Base-by-base conservation (phyloP, 345 rosid species). In the Syzygium jambos region DNA sequence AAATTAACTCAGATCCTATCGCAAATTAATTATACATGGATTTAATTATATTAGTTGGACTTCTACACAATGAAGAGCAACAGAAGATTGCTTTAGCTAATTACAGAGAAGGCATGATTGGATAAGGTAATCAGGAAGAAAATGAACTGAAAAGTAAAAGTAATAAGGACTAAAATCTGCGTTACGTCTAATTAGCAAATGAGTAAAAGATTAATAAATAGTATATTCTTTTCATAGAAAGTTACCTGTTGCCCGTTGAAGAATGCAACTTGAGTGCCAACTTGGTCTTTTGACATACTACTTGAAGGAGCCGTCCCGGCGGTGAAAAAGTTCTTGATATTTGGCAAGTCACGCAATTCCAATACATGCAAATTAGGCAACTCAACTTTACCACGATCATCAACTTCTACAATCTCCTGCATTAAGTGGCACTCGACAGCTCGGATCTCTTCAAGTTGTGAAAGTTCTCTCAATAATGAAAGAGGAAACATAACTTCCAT, bases 341-440 rank as follows among this genome's bases (percentile, higher is more conserved):
- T 59, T 59, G 30, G 30, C 30, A 27, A 59, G 8, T 11, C 16
- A 5, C 2, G 0, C 65, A 59, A 59, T 27, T 59, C 0, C 30
- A 59, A 59, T 27, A 2, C 30, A 59, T 2, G 65, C 8, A 59
- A 27, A 59, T 11, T 59, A 27, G 0, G 4, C 65, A 59, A 27
- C 1, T 59, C 65, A 59, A 59, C 8, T 59, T 59, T 12, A 15
- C 16, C 7, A 59, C 16, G 0, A 5, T 59, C 65, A 59, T 59
- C 30, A 25, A 25, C 16, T 11, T 27, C 7, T 1, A 27, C 8
- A 0, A 59, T 59, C 30, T 5, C 65, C 30, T 2, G 8, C 65
- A 59, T 0, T 59, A 59, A 59, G 3, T 0, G 8, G 65, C 65
- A 59, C 7, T 4, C 0, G 16, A 1, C 0, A 59, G 0, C 16